Percentiles rank a stretch among this genome's conserved stretches.
Evolutionary conservation across 2,329 filamentous ascomycete genomes (phyloP).

Genomic region (Fusarium nelsonii): DNA sequence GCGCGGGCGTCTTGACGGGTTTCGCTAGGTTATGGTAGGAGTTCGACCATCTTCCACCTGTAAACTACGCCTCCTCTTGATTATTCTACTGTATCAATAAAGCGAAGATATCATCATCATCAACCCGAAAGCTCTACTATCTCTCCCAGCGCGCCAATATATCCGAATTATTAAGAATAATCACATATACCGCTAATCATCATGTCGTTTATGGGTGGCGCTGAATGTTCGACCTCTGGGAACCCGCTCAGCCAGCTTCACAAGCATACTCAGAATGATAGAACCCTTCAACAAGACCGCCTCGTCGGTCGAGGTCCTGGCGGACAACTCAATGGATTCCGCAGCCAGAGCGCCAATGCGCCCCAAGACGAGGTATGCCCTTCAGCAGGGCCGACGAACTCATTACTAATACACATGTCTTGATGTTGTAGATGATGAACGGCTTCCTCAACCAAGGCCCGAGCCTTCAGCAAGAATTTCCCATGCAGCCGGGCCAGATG

Average conservation of each 20-base stretch:
- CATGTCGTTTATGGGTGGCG: slow-evolving; percentile 97
- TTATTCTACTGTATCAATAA: slow-evolving; percentile 4
- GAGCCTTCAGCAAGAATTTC: slow-evolving; percentile 66
- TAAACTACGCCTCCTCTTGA: slow-evolving; percentile 20
- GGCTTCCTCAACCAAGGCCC: slow-evolving; percentile 87
- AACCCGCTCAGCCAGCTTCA: slow-evolving; percentile 98
- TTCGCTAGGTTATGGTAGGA: slow-evolving; percentile 26
- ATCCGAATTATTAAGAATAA: slow-evolving; percentile 20
- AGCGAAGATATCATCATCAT: slow-evolving; percentile 6
- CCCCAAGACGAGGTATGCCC: slow-evolving; percentile 77
- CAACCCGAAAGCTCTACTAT: slow-evolving; percentile 1
- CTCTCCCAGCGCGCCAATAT: not conserved
- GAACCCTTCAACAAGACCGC: slow-evolving; percentile 91
- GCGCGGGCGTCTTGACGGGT: slow-evolving; percentile 25
- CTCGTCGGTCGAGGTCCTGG: slow-evolving; percentile 80
- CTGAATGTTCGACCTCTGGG: slow-evolving; percentile 95
- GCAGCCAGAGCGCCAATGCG: slow-evolving; percentile 75
- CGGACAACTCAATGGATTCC: slow-evolving; percentile 80
- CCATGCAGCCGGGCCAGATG: slow-evolving; percentile 62
- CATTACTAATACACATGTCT: slow-evolving; percentile 49
- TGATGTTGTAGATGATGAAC: slow-evolving; percentile 80
- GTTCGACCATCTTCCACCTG: slow-evolving; percentile 33
- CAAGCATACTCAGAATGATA: slow-evolving; percentile 97
- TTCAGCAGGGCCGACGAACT: slow-evolving; percentile 17
- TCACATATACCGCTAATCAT: slow-evolving; percentile 43